phyloP scores from a whole-genome alignment of 495 filamentous ascomycete genomes.

The Arthonia radiata region DNA sequence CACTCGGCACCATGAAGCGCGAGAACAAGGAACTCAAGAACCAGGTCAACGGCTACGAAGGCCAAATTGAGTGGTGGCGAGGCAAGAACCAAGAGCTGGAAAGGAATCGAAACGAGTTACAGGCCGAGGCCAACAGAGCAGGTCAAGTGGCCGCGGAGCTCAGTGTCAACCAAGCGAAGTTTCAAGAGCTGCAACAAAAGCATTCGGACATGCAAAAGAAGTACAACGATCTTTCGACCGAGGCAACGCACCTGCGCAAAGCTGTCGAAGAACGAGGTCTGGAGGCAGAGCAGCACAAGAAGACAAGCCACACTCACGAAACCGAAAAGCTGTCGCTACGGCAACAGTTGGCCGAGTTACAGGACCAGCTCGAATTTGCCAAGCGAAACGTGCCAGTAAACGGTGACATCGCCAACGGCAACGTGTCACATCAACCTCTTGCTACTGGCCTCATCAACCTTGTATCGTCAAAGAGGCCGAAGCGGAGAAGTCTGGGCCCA shows the following conservation, averaged over 20 bases:
- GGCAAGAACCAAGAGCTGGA: constrained; percentile 79
- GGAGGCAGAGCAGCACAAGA: constrained; percentile 52
- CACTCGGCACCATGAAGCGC: constrained; percentile 66
- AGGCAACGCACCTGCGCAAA: constrained; percentile 61
- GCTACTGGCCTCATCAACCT: constrained; percentile 76
- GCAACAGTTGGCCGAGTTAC: constrained; percentile 68
- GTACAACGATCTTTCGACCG: constrained; percentile 80
- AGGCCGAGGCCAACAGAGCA: constrained; percentile 89
- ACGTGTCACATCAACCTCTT: constrained; percentile 23
- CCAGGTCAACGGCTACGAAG: constrained; percentile 90
- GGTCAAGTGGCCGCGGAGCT: constrained; percentile 81
- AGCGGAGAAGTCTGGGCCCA: constrained; percentile 80
- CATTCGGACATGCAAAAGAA: constrained; percentile 69
- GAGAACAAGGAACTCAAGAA: constrained; percentile 74
- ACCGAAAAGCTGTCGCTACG: constrained; percentile 60
- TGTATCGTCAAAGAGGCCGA: constrained; percentile 91
- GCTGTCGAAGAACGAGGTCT: constrained; percentile 46
- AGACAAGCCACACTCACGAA: constrained; percentile 44
- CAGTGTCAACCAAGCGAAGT: constrained; percentile 74
- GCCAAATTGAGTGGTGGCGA: constrained; percentile 85
- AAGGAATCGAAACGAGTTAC: constrained; percentile 71
- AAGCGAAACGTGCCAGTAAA: constrained; percentile 37
- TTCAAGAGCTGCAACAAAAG: constrained; percentile 66
- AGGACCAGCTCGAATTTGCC: constrained; percentile 76
- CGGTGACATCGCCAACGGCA: constrained; percentile 52